A percentile compares a stretch with the other conserved stretches of the same genome.
Conservation (phyloP, 331 rosid species). For the Malus hybrid region DNA sequence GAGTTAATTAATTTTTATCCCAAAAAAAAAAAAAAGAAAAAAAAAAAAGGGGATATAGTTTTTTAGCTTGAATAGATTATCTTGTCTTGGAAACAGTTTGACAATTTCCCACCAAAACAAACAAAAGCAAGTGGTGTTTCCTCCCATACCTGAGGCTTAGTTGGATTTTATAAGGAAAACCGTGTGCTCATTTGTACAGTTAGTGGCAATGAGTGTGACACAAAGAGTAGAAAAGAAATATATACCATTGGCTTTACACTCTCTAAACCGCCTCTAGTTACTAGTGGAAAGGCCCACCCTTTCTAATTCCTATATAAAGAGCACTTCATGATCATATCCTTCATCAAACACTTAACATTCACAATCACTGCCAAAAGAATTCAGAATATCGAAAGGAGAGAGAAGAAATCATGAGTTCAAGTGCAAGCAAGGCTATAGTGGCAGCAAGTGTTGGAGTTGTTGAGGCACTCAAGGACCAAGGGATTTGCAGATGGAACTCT, state of each 20-base stretch:
- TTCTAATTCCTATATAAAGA: not conserved
- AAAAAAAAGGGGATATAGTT: not conserved
- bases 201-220: not conserved
- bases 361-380: no score
- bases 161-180: constrained; percentile 3
- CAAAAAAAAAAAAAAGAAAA: no score
- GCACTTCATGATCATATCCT: not conserved
- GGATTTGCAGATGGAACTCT: constrained; percentile 12
- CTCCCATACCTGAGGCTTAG: not conserved
- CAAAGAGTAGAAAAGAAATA: not conserved
- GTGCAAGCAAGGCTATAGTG: constrained; percentile 24
- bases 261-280: not conserved
- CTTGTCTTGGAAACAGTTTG: no score
- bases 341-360: not conserved
- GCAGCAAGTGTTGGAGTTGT: constrained; percentile 30
- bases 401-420: constrained; percentile 24
- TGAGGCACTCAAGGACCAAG: constrained; percentile 19
- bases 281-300: not conserved
- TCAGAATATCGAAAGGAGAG: not conserved
- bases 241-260: not conserved
- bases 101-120: not conserved
- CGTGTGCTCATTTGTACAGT: constrained; percentile 9
- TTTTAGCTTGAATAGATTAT: no score
- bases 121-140: constrained; percentile 12
- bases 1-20: no score